Evolutionary conservation across 225 moss, liverwort and hornwort species (phyloP), one percentile per base, ranked within the genome.

Genomic region (Thuidium tamariscinum): DNA sequence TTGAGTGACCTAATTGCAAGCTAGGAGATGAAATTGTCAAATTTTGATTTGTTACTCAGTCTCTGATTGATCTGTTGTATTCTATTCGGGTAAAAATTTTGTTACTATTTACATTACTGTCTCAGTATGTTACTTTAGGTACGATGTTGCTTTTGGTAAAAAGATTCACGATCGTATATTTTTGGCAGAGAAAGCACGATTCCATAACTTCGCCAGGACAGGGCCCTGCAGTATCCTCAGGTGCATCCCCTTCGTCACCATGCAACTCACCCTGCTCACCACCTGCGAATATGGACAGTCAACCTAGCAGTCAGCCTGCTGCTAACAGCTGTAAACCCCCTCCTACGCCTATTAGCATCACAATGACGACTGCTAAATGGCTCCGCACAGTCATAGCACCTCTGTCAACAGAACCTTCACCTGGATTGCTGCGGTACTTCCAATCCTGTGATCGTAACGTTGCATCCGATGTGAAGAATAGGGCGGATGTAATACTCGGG

Each of bases 331-430:
- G 84, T 84, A 97, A 93, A 89, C 96, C 98, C 62, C 96, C 97
- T 39, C 95, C 96, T 32, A 99, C 98, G 71, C 98, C 98, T 88
- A 97, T 99, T 77, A 99, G 94, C 87, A 91, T 96, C 63, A 99
- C 97, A 62, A 97, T 99, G 98, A 97, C 98, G 37, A 99, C 98
- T 82, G 96, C 95, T n/a, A 99, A 97, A 80, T 99, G 98, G 98
- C 93, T 99, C 41, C 95, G 98, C 80, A 96, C 95, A 87, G 94
- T 92, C 52, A 95, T 99, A 36, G 94, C 92, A 39, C 97, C 96
- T 54, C 87, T 97, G 48, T 88, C 96, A 54, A 85, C 94, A 61
- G 91, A 93, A 74, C 98, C 98, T 75, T 94, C 97, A 36, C 86
- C 92, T 81, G 97, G 95, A 69, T 91, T 99, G 73, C 93, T 89